Evolutionary conservation across 345 rosid genomes (phyloP), one percentile per base, ranked within the genome.

Genomic region (Salix viminalis): DNA sequence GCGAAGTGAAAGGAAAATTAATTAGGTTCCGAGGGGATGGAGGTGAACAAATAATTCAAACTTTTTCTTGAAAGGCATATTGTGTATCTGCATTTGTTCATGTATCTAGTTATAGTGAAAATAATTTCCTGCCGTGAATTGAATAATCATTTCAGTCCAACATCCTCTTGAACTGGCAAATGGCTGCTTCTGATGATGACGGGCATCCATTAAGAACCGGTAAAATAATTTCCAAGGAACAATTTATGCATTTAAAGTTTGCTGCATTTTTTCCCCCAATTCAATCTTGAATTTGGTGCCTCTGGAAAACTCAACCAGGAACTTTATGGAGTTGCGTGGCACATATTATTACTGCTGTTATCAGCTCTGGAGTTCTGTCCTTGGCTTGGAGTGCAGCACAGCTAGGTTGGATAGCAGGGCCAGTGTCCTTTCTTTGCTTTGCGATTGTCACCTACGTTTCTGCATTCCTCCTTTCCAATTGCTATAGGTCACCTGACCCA

Each of bases 331-430:
- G 82, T 41, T 75, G 82, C 28, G 28, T 80, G 0, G 91, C 91
- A 9, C 88, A 88, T 78, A 85, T 88, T 67, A 86, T 88, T 4
- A 86, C 91, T 5, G 87, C 84, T 6, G 89, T 85, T 2, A 84
- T 88, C 13, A 89, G 91, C 9, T 69, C 89, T 6, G 89, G 91
- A 58, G 88, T 88, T 30, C 77, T 88, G 67, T 91, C 93, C 6
- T 73, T 88, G 75, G 89, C 93, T 44, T 91, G 96, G 96, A 80
- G 89, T 16, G 75, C 82, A 13, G 81, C 96, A 4, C 96, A 91
- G 76, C 82, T 91, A 12, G 96, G 96, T 30, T 91, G 96, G 96
- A 82, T 91, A 64, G 93, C 82, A 14, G 93, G 93, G 15, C 96
- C 96, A 2, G 34, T 65, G 30, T 44, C 74, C 32, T 30, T 89